A percentile compares a stretch with the other conserved stretches of the same genome.
phyloP scores from a whole-genome alignment of 768 basidiomycete species.

The Tricholoma sp. region DNA sequence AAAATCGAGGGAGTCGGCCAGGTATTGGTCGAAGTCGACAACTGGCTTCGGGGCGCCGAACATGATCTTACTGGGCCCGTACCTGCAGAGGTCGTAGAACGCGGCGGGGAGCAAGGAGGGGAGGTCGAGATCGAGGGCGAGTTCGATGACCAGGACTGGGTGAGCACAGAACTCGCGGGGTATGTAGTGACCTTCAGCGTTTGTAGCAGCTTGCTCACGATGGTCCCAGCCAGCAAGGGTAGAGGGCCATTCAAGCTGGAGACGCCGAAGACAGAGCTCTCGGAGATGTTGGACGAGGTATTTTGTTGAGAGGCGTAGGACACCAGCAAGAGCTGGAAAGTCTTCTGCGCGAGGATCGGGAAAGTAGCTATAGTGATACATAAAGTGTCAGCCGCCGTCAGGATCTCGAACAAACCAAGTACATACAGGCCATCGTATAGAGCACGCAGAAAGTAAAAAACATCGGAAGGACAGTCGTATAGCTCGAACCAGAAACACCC shows the following conservation, averaged over 20 bases:
- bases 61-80: constrained; percentile 66
- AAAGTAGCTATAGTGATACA: constrained; percentile 44
- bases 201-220: constrained; percentile 54
- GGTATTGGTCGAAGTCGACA: constrained; percentile 22
- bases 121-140: constrained; percentile 61
- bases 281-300: constrained; percentile 71
- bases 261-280: constrained; percentile 51
- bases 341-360: constrained; percentile 42
- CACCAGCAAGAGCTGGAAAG: constrained; percentile 56
- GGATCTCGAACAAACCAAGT: not conserved
- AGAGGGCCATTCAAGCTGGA: constrained; percentile 62
- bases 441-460: constrained; percentile 60
- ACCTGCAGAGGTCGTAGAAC: constrained; percentile 70
- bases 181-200: constrained; percentile 45
- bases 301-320: constrained; percentile 70
- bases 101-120: constrained; percentile 60
- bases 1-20: constrained; percentile 19
- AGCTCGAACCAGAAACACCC: constrained; percentile 56
- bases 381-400: constrained; percentile 1
- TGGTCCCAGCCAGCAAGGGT: constrained; percentile 66
- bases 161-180: constrained; percentile 59
- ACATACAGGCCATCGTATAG: constrained; percentile 76
- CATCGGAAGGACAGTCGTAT: constrained; percentile 62
- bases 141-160: constrained; percentile 65
- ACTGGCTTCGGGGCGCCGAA: constrained; percentile 38